Percentiles rank a stretch among this genome's conserved stretches.
Conservation (phyloP, 129 eudicot species). For the Silybum marianum region DNA sequence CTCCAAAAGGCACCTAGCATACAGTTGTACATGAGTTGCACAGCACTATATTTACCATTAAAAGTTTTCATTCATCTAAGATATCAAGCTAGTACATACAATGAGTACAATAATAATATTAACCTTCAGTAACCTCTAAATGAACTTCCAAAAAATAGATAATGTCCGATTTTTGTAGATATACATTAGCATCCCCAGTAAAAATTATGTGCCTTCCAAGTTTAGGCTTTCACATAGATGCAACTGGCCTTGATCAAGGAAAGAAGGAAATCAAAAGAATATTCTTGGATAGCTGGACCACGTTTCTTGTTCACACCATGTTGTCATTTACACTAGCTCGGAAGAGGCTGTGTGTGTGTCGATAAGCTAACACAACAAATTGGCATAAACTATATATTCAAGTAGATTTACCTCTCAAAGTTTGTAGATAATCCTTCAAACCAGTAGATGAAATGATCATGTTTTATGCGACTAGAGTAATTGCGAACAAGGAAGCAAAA, state of each 20-base stretch:
- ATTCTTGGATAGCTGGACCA: neutral
- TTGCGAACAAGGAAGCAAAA: conserved; percentile 63
- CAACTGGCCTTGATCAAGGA: conserved; percentile 15
- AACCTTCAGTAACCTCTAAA: conserved; percentile 14
- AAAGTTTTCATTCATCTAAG: conserved; percentile 1
- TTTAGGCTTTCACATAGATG: neutral
- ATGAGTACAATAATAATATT: conserved; percentile 2
- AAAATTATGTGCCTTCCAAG: neutral
- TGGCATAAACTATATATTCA: conserved; percentile 11
- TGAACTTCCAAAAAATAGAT: neutral
- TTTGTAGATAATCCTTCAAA: conserved; percentile 70
- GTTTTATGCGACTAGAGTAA: conserved; percentile 52
- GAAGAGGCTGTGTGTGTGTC: neutral
- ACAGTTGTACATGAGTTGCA: neutral
- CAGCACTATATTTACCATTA: neutral
- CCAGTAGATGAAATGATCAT: conserved; percentile 65
- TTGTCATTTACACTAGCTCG: neutral
- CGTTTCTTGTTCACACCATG: neutral
- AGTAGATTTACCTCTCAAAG: conserved; percentile 67
- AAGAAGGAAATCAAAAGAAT: neutral
- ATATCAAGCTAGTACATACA: conserved; percentile 13
- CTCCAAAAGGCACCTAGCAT: conserved; percentile 7
- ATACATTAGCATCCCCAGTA: neutral
- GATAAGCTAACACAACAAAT: conserved; percentile 2
- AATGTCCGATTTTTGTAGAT: neutral